Evolutionary conservation across 2,329 filamentous ascomycete genomes (phyloP).

Genomic region (Monilinia aucupariae): DNA sequence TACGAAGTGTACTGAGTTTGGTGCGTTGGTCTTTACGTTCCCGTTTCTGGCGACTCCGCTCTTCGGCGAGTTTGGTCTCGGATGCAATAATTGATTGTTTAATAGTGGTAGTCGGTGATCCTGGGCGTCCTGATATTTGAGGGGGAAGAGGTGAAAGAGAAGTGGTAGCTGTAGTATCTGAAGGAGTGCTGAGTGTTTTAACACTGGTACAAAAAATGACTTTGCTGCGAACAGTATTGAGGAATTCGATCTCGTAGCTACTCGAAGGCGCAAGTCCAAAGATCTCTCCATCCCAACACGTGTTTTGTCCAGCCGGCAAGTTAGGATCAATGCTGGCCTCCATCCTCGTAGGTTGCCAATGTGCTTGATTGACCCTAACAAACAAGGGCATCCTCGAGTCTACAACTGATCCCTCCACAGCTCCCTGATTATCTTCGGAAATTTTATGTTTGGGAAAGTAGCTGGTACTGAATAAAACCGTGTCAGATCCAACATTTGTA

Average conservation of each 20-base stretch:
- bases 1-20: constrained; percentile 60
- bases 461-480: constrained; percentile 71
- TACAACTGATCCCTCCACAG: constrained; percentile 42
- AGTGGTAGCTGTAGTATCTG: constrained; percentile 32
- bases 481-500: constrained; percentile 70
- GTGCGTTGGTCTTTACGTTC: constrained; percentile 70
- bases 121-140: constrained; percentile 62
- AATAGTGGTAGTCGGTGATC: constrained; percentile 71
- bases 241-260: constrained; percentile 74
- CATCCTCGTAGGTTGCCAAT: constrained; percentile 75
- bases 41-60: constrained; percentile 62
- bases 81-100: constrained; percentile 69
- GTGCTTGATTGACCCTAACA: constrained; percentile 70
- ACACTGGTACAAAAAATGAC: constrained; percentile 68
- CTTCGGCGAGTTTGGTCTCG: constrained; percentile 64
- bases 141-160: constrained; percentile 36
- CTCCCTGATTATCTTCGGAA: constrained; percentile 34
- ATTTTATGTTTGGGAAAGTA: constrained; percentile 47
- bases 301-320: constrained; percentile 39
- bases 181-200: constrained; percentile 35
- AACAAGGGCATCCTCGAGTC: constrained; percentile 71
- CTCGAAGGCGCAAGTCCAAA: constrained; percentile 64
- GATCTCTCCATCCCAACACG: constrained; percentile 66
- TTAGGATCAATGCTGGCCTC: constrained; percentile 43
- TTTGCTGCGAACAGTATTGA: constrained; percentile 59